Evolutionary conservation across 345 rosid genomes (phyloP).

Genomic region (Rhodamnia argentea): DNA sequence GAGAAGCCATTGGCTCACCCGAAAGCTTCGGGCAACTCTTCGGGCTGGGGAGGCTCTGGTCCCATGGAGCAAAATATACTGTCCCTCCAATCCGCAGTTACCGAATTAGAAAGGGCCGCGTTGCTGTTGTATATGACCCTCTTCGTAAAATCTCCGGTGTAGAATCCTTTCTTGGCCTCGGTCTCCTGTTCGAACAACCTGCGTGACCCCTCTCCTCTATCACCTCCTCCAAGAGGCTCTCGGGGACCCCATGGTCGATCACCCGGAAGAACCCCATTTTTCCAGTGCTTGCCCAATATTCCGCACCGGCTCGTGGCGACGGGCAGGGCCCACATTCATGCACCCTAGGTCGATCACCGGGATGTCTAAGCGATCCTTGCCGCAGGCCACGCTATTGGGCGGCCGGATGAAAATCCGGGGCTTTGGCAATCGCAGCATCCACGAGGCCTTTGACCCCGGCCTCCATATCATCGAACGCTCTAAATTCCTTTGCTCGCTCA

Average conservation of each 20-base stretch:
- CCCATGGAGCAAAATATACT: conserved; percentile 11
- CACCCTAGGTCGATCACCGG: conserved; percentile 27
- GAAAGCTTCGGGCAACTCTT: conserved; percentile 5
- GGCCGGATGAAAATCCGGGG: no score
- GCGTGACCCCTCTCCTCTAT: conserved; percentile 1
- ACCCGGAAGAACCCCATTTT: conserved; percentile 10
- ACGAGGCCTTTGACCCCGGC: no score
- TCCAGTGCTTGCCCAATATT: neutral
- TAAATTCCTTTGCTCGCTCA: no score
- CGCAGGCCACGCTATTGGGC: neutral
- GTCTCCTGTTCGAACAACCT: conserved; percentile 12
- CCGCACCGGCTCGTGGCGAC: neutral
- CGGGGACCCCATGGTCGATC: conserved; percentile 16
- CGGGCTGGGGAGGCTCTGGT: conserved; percentile 14
- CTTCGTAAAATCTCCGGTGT: neutral
- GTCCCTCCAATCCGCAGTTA: conserved; percentile 30
- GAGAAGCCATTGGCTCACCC: neutral
- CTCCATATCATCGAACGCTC: no score
- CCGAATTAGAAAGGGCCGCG: neutral
- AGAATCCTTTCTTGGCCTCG: conserved; percentile 8
- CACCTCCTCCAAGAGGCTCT: conserved; percentile 8
- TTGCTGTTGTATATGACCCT: neutral
- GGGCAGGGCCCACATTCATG: neutral
- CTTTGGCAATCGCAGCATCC: no score
- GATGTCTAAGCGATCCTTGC: neutral